Conservation (phyloP, 169 alveolate species). For the Eimeria nieschulzi region DNA sequence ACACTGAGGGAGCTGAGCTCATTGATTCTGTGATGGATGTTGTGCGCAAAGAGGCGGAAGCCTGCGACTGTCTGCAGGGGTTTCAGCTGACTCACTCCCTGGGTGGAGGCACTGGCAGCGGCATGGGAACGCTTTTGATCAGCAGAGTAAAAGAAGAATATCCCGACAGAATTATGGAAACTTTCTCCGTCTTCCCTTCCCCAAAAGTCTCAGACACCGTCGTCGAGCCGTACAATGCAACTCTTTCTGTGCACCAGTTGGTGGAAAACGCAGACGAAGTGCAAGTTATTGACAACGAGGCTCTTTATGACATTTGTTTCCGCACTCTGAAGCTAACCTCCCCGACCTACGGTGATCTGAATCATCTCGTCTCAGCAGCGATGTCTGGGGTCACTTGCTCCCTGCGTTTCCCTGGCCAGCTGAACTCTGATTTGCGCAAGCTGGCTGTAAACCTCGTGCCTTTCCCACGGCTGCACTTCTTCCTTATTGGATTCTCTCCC, state of each 20-base stretch:
- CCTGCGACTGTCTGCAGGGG: conserved; percentile 98
- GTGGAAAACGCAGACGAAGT: conserved; percentile 98
- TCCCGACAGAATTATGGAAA: conserved; percentile 98
- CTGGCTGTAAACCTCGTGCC: conserved; percentile 98
- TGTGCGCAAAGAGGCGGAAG: conserved; percentile 98
- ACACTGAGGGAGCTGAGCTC: conserved; percentile 99
- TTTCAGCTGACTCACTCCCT: conserved; percentile 97
- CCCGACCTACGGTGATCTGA: conserved; percentile 93
- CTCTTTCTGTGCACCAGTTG: conserved; percentile 97
- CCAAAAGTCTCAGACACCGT: conserved; percentile 99
- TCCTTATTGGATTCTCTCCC: conserved; percentile 99
- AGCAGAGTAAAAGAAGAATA: conserved; percentile 98
- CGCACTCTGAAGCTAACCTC: conserved; percentile 97
- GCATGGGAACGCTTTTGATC: conserved; percentile 98
- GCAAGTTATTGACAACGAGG: conserved; percentile 98
- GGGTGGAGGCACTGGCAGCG: conserved; percentile 99
- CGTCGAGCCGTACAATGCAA: conserved; percentile 99
- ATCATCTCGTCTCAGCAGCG: conserved; percentile 97
- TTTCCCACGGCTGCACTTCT: conserved; percentile 98
- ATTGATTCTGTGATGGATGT: conserved; percentile 98
- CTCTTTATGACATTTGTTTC: conserved; percentile 98
- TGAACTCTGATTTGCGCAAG: conserved; percentile 95
- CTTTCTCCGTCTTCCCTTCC: conserved; percentile 98
- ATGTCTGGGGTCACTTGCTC: conserved; percentile 98
- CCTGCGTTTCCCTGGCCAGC: conserved; percentile 98